Percentiles rank a stretch among this genome's conserved stretches.
Evolutionary conservation across 1,284 basidiomycete species (phyloP).

Genomic region (Waitea zeae): DNA sequence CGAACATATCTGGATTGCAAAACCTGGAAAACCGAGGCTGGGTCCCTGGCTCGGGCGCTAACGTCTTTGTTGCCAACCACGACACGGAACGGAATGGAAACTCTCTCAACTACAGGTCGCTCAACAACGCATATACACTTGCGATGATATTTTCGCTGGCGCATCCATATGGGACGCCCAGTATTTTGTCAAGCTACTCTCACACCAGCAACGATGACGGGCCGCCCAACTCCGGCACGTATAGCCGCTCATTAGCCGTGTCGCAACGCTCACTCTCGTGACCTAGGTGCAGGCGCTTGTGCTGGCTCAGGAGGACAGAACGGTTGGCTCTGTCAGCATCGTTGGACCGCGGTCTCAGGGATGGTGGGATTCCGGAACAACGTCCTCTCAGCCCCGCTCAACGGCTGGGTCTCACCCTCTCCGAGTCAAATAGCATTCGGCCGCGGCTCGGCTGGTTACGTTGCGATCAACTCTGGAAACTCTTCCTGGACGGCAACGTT

Average conservation of each 20-base stretch:
- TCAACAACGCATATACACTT: conserved; percentile 43
- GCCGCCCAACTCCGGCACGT: conserved; percentile 22
- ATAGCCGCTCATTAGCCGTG: background rate
- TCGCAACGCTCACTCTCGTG: background rate
- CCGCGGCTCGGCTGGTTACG: conserved; percentile 28
- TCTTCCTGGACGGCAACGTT: conserved; percentile 35
- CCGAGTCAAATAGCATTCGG: conserved; percentile 17
- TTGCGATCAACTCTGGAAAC: conserved; percentile 48
- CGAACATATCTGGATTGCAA: background rate
- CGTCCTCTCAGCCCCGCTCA: conserved; percentile 12
- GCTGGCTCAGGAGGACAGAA: conserved; percentile 11
- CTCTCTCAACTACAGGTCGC: conserved; percentile 39
- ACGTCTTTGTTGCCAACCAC: conserved; percentile 54
- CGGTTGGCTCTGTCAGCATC: conserved; percentile 18
- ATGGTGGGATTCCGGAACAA: conserved; percentile 19
- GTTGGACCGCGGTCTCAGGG: conserved; percentile 16
- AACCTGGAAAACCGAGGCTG: conserved; percentile 25
- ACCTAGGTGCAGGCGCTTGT: conserved; percentile 13
- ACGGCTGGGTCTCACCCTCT: conserved; percentile 9
- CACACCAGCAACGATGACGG: conserved; percentile 34
- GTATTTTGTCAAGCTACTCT: conserved; percentile 42
- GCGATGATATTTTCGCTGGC: conserved; percentile 49
- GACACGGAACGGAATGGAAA: conserved; percentile 47
- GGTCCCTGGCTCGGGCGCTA: conserved; percentile 33
- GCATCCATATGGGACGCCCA: conserved; percentile 48